A percentile compares a stretch with the other conserved stretches of the same genome.
Evolutionary conservation across 257 asterid genomes (phyloP).

Genomic region (Solanum pinnatisectum): DNA sequence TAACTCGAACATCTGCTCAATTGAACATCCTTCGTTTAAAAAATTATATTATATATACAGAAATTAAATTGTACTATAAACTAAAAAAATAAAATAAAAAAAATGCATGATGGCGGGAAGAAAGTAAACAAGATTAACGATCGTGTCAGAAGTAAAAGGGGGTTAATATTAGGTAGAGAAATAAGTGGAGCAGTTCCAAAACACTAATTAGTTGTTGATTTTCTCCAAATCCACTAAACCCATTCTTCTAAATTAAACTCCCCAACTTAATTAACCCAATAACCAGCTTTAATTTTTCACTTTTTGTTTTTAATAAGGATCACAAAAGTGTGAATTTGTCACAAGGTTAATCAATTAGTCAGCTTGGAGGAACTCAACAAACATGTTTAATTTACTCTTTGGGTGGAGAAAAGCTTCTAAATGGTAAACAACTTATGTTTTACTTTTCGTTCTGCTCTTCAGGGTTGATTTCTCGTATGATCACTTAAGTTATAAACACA

Average conservation of each 20-base stretch:
- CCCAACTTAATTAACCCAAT: constrained; percentile 1
- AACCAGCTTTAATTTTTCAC: not conserved
- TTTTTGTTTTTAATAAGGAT: not conserved
- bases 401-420: constrained; percentile 92
- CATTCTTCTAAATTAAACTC: constrained; percentile 14
- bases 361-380: not conserved
- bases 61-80: not conserved
- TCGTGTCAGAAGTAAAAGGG: not conserved
- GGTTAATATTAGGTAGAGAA: not conserved
- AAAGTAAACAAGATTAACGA: not conserved
- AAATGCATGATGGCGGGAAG: not conserved
- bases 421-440: constrained; percentile 32
- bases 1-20: not conserved
- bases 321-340: not conserved
- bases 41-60: not conserved
- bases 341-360: not conserved
- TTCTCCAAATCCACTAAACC: constrained; percentile 6
- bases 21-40: not conserved
- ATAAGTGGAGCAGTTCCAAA: constrained; percentile 16
- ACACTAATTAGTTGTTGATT: not conserved
- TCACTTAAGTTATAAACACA: not conserved
- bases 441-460: not conserved
- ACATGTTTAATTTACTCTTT: constrained; percentile 50
- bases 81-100: not conserved
- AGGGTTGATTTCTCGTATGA: not conserved